These are phyloP conservation scores for Boletus edulis DNA, from an alignment of 768 basidiomycete species.

Conservation along the genomic window DNA sequence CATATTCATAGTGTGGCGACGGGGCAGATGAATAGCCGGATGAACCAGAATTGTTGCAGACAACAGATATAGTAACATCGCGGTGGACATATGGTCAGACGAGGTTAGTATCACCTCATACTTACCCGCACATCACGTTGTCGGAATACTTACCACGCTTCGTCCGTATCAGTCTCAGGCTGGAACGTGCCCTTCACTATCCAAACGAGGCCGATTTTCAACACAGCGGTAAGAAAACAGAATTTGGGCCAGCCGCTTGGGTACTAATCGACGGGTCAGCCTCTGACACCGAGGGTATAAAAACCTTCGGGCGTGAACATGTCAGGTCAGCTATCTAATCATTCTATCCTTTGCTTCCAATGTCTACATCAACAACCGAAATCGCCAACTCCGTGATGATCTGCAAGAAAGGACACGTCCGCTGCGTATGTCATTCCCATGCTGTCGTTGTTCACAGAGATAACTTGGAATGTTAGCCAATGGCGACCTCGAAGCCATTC, in stretches of 20 bases:
- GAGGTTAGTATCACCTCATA: too few relatives aligned
- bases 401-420: neutral
- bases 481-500: slow-evolving; percentile 2
- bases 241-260: neutral
- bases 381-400: neutral
- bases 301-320: neutral
- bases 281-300: neutral
- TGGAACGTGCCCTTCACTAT: too few relatives aligned
- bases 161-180: too few relatives aligned
- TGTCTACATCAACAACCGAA: neutral
- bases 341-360: neutral
- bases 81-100: too few relatives aligned
- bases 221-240: neutral
- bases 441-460: neutral
- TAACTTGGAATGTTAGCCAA: neutral
- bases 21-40: too few relatives aligned
- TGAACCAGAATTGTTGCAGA: too few relatives aligned
- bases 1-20: too few relatives aligned
- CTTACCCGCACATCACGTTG: too few relatives aligned
- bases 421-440: neutral
- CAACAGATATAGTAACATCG: too few relatives aligned
- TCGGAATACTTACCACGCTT: too few relatives aligned
- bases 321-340: neutral
- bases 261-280: neutral
- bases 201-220: neutral